These are phyloP conservation scores for Passalora sequoiae DNA, from an alignment of 2,329 filamentous ascomycete species.

Conservation along the genomic window DNA sequence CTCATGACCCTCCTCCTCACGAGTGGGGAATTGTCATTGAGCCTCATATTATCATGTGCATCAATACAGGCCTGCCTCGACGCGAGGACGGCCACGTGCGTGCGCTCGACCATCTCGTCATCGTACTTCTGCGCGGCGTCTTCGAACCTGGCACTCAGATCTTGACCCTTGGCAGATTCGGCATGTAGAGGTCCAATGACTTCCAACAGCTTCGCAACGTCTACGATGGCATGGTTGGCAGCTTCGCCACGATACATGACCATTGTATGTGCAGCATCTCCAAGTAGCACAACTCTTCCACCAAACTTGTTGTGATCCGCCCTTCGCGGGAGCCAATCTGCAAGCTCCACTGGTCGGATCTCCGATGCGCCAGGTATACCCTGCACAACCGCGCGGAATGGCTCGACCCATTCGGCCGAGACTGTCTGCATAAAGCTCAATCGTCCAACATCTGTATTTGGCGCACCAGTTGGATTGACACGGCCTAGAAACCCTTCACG, in stretches of 20 bases:
- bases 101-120: no score
- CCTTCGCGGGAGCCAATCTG: constrained; percentile 5
- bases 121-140: no score
- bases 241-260: constrained; percentile 12
- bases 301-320: constrained; percentile 1
- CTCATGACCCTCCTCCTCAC: no score
- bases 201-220: constrained; percentile 5
- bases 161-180: no score
- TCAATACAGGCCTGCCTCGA: no score
- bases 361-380: constrained; percentile 4
- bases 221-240: constrained; percentile 13
- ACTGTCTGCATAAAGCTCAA: no score
- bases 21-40: no score
- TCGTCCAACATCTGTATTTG: constrained; percentile 6
- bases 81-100: no score
- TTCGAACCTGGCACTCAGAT: no score
- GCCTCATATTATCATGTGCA: no score
- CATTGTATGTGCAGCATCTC: constrained; percentile 15
- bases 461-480: not conserved
- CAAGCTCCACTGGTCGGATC: constrained; percentile 1
- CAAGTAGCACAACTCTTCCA: constrained; percentile 6
- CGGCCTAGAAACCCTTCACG: not conserved
- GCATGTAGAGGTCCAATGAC: no score
- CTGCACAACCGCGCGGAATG: constrained; percentile 8
- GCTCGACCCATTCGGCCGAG: no score